Conservation (phyloP, 108 stramenopile genomes). For the Fistulifera pelliculosa region DNA sequence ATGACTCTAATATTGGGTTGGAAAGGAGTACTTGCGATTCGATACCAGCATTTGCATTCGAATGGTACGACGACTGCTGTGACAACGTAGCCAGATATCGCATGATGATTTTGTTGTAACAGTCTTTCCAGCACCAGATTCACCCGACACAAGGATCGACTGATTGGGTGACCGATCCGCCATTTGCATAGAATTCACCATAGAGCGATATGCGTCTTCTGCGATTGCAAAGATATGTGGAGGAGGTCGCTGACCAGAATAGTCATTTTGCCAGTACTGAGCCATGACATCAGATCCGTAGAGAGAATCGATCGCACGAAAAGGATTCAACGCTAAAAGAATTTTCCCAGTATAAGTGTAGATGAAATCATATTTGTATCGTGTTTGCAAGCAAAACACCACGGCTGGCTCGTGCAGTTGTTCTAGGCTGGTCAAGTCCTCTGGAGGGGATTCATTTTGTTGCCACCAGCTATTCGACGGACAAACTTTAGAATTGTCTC, state of each 20-base stretch:
- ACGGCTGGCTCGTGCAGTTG: conserved; percentile 82
- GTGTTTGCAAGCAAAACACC: conserved; percentile 71
- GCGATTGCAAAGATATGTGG: conserved; percentile 96
- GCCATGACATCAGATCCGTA: conserved; percentile 65
- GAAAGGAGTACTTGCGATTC: conserved; percentile 84
- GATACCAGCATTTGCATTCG: conserved; percentile 29
- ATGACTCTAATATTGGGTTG: conserved; percentile 94
- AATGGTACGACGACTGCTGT: conserved; percentile 28
- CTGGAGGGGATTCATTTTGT: conserved; percentile 24
- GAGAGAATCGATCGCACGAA: conserved; percentile 50
- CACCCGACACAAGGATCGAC: conserved; percentile 79
- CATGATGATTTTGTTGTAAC: conserved; percentile 97
- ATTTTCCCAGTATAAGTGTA: conserved; percentile 93
- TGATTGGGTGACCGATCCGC: conserved; percentile 24
- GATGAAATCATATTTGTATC: conserved; percentile 70
- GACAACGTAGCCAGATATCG: conserved; percentile 79
- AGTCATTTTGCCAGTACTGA: conserved; percentile 51
- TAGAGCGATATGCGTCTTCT: conserved; percentile 78
- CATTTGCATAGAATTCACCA: conserved; percentile 40
- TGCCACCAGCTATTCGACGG: conserved; percentile 48
- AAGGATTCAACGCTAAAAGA: conserved; percentile 92
- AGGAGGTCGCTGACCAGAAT: conserved; percentile 31
- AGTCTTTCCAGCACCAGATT: conserved; percentile 96
- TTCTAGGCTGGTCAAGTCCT: conserved; percentile 65
- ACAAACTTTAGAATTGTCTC: conserved; percentile 20